These are phyloP conservation scores for Tetracladium setigerum DNA, from an alignment of 495 filamentous ascomycete species.

Conservation along the genomic window DNA sequence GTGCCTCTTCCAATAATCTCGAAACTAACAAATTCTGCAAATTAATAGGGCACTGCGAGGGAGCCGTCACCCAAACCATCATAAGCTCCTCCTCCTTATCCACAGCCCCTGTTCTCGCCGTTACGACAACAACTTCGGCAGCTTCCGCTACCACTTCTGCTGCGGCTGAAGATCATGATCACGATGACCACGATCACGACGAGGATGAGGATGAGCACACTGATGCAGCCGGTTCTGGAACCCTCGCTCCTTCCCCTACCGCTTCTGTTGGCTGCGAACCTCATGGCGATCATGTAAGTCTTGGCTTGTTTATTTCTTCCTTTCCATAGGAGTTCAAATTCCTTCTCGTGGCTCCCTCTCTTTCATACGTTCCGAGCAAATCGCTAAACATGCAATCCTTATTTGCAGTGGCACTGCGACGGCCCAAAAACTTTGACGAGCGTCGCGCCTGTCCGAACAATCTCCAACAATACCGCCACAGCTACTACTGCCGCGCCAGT, in stretches of 20 bases:
- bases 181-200: neutral
- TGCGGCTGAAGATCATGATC: neutral
- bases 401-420: neutral
- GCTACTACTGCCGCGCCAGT: neutral
- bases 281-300: neutral
- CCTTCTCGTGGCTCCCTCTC: too few relatives aligned
- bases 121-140: neutral
- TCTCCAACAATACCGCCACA: neutral
- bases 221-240: neutral
- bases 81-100: too few relatives aligned
- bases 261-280: neutral
- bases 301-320: too few relatives aligned
- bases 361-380: too few relatives aligned
- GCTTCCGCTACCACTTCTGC: neutral
- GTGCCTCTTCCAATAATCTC: constrained; percentile 13
- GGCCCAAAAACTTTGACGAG: neutral
- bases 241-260: neutral
- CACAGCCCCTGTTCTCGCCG: neutral
- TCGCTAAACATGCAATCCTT: too few relatives aligned
- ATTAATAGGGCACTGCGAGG: neutral
- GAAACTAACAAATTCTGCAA: too few relatives aligned
- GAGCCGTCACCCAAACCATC: neutral
- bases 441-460: neutral
- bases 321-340: too few relatives aligned
- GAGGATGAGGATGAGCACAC: too few relatives aligned